These are phyloP conservation scores for Mycena citricolor DNA, from an alignment of 1,284 basidiomycete genomes.

Conservation along the genomic window DNA sequence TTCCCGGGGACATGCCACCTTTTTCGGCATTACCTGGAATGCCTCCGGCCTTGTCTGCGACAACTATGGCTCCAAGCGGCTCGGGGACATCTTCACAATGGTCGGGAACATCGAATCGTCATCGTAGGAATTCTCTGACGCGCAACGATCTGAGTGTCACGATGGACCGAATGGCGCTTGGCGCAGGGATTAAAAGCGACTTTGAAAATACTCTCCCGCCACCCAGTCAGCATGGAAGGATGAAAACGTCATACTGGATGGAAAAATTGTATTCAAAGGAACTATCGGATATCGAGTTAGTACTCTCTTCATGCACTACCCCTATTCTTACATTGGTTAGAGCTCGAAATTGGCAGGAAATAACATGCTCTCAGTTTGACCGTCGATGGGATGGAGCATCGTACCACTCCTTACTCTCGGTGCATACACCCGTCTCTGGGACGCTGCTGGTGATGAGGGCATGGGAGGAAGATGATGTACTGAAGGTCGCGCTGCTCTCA, in stretches of 20 bases:
- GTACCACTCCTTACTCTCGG: constrained; percentile 52
- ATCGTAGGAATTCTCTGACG: constrained; percentile 43
- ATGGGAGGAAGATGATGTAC: constrained; percentile 38
- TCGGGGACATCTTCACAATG: constrained; percentile 35
- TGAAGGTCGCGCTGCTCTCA: constrained; percentile 41
- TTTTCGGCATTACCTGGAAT: constrained; percentile 44
- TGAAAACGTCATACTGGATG: constrained; percentile 71
- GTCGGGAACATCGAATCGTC: constrained; percentile 29
- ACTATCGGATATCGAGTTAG: constrained; percentile 54
- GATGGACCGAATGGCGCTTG: constrained; percentile 63
- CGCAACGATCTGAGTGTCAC: constrained; percentile 61
- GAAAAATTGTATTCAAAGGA: constrained; percentile 55
- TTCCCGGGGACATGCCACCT: constrained; percentile 37
- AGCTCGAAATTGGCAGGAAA: constrained; percentile 45
- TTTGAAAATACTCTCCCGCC: too few species aligned
- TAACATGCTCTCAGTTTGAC: constrained; percentile 63
- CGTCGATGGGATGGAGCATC: constrained; percentile 57
- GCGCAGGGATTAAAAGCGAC: too few species aligned
- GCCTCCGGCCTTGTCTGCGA: constrained; percentile 45
- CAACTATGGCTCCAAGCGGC: constrained; percentile 51
- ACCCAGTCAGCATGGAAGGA: constrained; percentile 54
- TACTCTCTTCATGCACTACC: constrained; percentile 14
- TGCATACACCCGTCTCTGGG: constrained; percentile 53
- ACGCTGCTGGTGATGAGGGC: constrained; percentile 51
- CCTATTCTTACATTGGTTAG: constrained; percentile 17